Percentiles rank a stretch among this genome's conserved stretches.
Evolutionary conservation across 306 rosid species (phyloP).

Genomic region (Casuarina glauca): DNA sequence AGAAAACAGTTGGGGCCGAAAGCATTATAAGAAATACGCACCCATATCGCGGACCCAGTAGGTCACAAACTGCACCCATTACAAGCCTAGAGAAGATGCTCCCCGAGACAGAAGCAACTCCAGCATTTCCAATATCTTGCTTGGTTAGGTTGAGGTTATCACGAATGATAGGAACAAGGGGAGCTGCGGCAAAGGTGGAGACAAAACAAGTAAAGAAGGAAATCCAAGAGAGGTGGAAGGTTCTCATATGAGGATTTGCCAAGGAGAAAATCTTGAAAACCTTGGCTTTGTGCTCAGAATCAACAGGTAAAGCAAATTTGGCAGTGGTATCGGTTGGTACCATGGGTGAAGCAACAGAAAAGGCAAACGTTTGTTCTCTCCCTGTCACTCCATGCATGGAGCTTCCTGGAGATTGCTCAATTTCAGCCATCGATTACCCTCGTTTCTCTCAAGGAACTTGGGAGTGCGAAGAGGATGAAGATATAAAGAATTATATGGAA

Average conservation of each 20-base stretch:
- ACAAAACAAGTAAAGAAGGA: conserved; percentile 91
- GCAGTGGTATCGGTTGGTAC: conserved; percentile 73
- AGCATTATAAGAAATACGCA: conserved; percentile 79
- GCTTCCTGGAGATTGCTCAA: conserved; percentile 79
- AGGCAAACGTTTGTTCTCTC: conserved; percentile 56
- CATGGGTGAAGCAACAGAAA: conserved; percentile 69
- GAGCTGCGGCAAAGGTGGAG: conserved; percentile 86
- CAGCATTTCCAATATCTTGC: conserved; percentile 78
- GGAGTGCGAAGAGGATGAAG: neutral
- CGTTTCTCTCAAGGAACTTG: no score
- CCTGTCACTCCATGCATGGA: conserved; percentile 98
- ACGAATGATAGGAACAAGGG: conserved; percentile 68
- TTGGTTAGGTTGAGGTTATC: conserved; percentile 86
- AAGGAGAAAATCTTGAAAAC: conserved; percentile 72
- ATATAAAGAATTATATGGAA: neutral
- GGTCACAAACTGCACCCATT: conserved; percentile 87
- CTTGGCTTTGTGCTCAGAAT: conserved; percentile 77
- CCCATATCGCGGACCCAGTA: conserved; percentile 74
- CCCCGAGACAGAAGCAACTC: conserved; percentile 84
- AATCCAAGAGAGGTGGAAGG: conserved; percentile 94
- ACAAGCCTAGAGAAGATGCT: conserved; percentile 78
- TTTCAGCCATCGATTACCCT: conserved; percentile 32
- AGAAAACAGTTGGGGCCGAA: conserved; percentile 67
- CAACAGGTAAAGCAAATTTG: conserved; percentile 69
- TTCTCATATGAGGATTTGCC: conserved; percentile 91